Evolutionary conservation across 2,329 filamentous ascomycete genomes (phyloP).

Genomic region (Pseudogymnoascus sp.): DNA sequence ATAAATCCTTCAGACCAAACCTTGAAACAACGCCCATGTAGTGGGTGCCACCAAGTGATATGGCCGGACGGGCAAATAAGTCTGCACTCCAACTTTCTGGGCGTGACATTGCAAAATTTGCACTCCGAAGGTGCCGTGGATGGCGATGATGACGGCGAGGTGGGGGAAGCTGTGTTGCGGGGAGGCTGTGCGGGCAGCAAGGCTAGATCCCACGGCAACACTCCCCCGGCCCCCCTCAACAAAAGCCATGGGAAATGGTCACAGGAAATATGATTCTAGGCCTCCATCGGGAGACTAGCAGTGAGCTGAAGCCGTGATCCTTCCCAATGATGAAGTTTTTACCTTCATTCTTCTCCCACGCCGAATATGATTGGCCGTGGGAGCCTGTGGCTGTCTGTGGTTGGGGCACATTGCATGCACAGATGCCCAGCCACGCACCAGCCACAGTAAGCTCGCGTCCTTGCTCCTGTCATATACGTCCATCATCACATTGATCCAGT

Average conservation of each 20-base stretch:
- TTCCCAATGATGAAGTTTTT: background rate
- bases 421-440: background rate
- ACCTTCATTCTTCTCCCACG: background rate
- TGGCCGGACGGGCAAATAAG: background rate
- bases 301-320: background rate
- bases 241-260: background rate
- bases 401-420: background rate
- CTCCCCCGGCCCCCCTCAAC: too few species aligned
- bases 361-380: background rate
- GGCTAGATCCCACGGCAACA: background rate
- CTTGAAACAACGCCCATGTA: slow-evolving; percentile 5
- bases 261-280: background rate
- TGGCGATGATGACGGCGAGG: background rate
- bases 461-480: background rate
- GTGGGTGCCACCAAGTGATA: background rate
- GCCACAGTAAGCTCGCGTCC: background rate
- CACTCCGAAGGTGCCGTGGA: background rate
- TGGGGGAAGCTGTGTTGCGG: background rate
- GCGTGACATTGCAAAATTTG: background rate
- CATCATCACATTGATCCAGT: background rate
- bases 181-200: background rate
- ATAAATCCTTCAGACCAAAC: background rate
- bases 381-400: background rate
- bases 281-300: background rate
- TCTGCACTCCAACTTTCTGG: background rate